Conservation (phyloP, 2,329 filamentous ascomycete genomes). For the Immersiporthe knoxdaviesiana region DNA sequence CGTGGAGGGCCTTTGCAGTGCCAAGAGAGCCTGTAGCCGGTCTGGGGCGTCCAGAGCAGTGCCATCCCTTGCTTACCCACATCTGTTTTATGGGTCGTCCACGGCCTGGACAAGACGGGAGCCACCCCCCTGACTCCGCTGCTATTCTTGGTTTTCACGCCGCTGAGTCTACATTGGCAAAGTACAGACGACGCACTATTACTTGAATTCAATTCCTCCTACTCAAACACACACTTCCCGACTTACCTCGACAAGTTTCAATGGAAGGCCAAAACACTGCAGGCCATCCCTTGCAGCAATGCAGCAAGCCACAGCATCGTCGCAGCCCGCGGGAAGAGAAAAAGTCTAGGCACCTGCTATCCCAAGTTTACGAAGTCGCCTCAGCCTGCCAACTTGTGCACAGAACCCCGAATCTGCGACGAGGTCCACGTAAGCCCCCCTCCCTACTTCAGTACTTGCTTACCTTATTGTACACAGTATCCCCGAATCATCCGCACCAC, state of each 20-base stretch:
- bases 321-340: background rate
- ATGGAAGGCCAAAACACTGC: background rate
- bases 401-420: slow-evolving; percentile 3
- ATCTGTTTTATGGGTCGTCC: background rate
- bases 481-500: slow-evolving; percentile 16
- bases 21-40: background rate
- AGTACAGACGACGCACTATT: no score
- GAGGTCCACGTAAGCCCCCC: slow-evolving; percentile 15
- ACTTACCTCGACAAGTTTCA: background rate
- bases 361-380: background rate
- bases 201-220: background rate
- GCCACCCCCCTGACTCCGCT: background rate
- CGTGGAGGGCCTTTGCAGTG: background rate
- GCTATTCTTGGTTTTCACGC: no score
- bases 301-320: background rate
- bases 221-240: background rate
- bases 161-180: background rate
- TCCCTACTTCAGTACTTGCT: no score
- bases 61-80: background rate
- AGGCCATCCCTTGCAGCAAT: background rate
- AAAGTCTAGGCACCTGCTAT: background rate
- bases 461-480: slow-evolving; percentile 1
- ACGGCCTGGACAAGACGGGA: slow-evolving; percentile 13
- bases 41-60: background rate
- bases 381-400: background rate